phyloP scores from a whole-genome alignment of 169 alveolate genomes.

The Besnoitia besnoiti region DNA sequence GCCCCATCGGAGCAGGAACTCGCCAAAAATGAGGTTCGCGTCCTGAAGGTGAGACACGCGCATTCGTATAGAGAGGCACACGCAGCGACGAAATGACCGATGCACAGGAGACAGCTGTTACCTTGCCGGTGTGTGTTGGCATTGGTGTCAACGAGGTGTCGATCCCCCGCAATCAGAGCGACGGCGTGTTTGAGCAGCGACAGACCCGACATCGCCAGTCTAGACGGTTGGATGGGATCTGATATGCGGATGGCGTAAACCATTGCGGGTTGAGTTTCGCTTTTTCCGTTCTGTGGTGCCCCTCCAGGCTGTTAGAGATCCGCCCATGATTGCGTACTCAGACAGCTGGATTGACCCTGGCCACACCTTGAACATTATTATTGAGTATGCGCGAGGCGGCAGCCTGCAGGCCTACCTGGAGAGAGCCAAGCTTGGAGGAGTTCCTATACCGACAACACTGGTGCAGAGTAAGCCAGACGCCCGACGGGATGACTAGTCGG shows the following conservation, averaged over 20 bases:
- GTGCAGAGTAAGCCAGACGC: neutral
- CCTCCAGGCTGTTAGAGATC: neutral
- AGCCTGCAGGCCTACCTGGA: neutral
- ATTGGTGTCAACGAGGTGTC: no score
- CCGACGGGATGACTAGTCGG: neutral
- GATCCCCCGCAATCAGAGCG: no score
- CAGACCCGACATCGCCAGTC: neutral
- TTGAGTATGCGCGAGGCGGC: conserved; percentile 33
- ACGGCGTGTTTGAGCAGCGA: no score
- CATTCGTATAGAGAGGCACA: no score
- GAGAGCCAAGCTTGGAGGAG: neutral
- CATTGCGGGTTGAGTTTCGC: neutral
- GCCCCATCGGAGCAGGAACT: conserved; percentile 8
- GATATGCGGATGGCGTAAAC: neutral
- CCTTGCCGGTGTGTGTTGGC: no score
- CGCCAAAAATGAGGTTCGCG: conserved; percentile 11
- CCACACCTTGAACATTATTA: neutral
- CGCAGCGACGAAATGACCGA: no score
- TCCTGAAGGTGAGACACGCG: conserved; percentile 17
- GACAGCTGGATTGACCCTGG: conserved; percentile 42
- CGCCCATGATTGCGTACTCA: conserved; percentile 19
- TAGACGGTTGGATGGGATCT: neutral
- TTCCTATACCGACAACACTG: neutral
- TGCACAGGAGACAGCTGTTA: no score
- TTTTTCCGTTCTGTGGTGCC: neutral